Evolutionary conservation across 345 rosid genomes (phyloP).

Genomic region (Lumnitzera racemosa): DNA sequence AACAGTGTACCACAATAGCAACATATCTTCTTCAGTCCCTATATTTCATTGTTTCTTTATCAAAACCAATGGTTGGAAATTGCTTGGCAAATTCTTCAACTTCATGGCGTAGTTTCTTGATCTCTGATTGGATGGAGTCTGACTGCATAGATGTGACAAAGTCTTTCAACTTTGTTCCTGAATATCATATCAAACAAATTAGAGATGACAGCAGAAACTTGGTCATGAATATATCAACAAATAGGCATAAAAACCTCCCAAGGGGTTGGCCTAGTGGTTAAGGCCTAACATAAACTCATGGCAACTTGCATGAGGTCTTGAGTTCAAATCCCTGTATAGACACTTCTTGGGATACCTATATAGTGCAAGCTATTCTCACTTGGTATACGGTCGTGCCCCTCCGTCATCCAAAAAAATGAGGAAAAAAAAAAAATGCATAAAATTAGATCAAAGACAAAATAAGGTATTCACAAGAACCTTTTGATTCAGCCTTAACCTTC

Average conservation of each 20-base stretch:
- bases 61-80: constrained; percentile 85
- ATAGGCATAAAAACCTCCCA: too few species aligned
- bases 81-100: constrained; percentile 80
- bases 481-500: constrained; percentile 62
- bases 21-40: constrained; percentile 33
- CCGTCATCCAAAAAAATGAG: too few species aligned
- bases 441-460: background rate
- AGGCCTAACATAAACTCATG: too few species aligned
- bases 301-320: too few species aligned
- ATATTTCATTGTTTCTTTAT: constrained; percentile 85
- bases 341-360: too few species aligned
- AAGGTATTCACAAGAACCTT: constrained; percentile 29
- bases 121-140: constrained; percentile 51
- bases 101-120: constrained; percentile 49
- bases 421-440: too few species aligned
- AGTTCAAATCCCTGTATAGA: too few species aligned
- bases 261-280: too few species aligned
- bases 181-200: background rate
- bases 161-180: constrained; percentile 84
- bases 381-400: too few species aligned
- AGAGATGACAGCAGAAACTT: background rate
- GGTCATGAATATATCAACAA: too few species aligned
- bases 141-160: constrained; percentile 69
- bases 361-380: too few species aligned
- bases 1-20: background rate